A percentile compares a stretch with the other conserved stretches of the same genome.
Evolutionary conservation across 1,284 basidiomycete genomes (phyloP).

Genomic region (Meira nashicola): DNA sequence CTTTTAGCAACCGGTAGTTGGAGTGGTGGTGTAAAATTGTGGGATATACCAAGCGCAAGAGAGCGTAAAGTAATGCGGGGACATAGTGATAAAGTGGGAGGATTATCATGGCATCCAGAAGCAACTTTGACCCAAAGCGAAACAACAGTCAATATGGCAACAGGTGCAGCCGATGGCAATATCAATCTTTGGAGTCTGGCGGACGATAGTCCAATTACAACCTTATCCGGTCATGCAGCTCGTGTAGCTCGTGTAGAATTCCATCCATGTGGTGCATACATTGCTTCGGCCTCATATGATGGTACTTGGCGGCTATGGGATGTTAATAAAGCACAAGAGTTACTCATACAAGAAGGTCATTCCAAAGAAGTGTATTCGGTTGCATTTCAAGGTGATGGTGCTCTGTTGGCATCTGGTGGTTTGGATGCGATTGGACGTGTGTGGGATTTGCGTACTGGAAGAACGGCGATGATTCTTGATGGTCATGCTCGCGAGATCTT

Average conservation of each 20-base stretch:
- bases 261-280: slow-evolving; percentile 86
- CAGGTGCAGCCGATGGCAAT: slow-evolving; percentile 79
- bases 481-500: slow-evolving; percentile 94
- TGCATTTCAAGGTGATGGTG: slow-evolving; percentile 92
- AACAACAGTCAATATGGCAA: slow-evolving; percentile 75
- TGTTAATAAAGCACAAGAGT: slow-evolving; percentile 70
- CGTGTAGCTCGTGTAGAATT: slow-evolving; percentile 90
- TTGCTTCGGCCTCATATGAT: slow-evolving; percentile 92
- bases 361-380: slow-evolving; percentile 93
- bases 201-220: slow-evolving; percentile 73
- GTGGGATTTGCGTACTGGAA: slow-evolving; percentile 91
- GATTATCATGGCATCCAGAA: slow-evolving; percentile 93
- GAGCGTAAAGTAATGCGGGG: slow-evolving; percentile 12
- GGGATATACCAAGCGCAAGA: slow-evolving; percentile 74
- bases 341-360: slow-evolving; percentile 91
- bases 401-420: slow-evolving; percentile 85
- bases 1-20: slow-evolving; percentile 87
- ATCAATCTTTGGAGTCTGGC: slow-evolving; percentile 85
- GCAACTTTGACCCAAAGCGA: slow-evolving; percentile 75
- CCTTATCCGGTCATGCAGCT: slow-evolving; percentile 79
- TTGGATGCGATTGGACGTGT: slow-evolving; percentile 93
- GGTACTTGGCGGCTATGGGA: slow-evolving; percentile 99
- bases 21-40: slow-evolving; percentile 89
- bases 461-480: slow-evolving; percentile 95
- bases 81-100: slow-evolving; percentile 85